Percentiles rank a stretch among this genome's conserved stretches.
Conservation (phyloP, 495 filamentous ascomycete genomes). For the Aspergillus ostianus region DNA sequence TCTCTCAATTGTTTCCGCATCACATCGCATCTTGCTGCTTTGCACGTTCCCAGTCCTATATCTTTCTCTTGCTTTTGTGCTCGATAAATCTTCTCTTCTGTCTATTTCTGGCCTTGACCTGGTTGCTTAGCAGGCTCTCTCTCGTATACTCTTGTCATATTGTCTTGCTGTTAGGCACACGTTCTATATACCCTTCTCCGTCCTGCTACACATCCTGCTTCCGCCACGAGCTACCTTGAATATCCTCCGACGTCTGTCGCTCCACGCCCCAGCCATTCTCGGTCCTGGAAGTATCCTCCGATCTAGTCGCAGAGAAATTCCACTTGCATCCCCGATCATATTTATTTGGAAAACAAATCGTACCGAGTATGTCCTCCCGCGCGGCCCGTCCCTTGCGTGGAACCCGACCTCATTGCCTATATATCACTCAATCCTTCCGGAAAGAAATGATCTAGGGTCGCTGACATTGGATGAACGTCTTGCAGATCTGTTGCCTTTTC, state of each 20-base stretch:
- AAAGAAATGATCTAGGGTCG: constrained; percentile 2
- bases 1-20: background rate
- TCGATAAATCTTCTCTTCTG: background rate
- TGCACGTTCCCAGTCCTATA: background rate
- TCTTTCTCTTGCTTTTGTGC: background rate
- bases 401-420: constrained; percentile 9
- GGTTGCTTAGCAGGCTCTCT: background rate
- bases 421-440: background rate
- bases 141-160: background rate
- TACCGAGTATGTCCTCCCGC: constrained; percentile 12
- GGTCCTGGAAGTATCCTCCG: background rate
- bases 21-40: background rate
- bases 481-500: constrained; percentile 14
- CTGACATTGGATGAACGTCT: constrained; percentile 3
- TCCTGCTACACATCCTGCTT: background rate
- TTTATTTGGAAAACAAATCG: background rate
- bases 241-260: background rate
- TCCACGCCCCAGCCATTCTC: background rate
- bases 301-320: background rate
- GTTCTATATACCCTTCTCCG: background rate
- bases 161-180: background rate
- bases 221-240: background rate
- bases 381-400: constrained; percentile 16
- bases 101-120: background rate
- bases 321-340: background rate